Conservation (phyloP, 768 basidiomycete species). For the Aureoboletus auriporus region DNA sequence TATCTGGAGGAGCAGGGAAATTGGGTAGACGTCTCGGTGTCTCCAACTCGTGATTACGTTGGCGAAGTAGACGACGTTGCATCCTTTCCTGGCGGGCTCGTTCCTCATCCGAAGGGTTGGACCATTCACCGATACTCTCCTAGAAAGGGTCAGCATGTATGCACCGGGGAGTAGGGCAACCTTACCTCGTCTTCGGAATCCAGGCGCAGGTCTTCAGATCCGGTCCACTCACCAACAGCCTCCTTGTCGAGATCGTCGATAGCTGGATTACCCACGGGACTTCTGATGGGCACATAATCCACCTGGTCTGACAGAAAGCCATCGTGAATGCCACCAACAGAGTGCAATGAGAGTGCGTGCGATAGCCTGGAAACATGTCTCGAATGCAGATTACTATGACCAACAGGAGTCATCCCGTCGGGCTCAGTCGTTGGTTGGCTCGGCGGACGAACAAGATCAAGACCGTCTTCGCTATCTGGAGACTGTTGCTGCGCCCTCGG, state of each 20-base stretch:
- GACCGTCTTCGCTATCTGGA: conserved; percentile 33
- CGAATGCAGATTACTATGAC: conserved; percentile 55
- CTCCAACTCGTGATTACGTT: conserved; percentile 46
- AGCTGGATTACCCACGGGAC: conserved; percentile 29
- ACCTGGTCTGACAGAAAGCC: conserved; percentile 24
- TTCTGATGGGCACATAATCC: conserved; percentile 29
- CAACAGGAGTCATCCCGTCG: conserved; percentile 44
- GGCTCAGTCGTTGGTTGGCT: conserved; percentile 29
- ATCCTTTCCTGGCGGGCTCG: conserved; percentile 65
- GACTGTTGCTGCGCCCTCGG: conserved; percentile 33
- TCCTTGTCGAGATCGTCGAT: conserved; percentile 36
- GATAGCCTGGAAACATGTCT: conserved; percentile 67
- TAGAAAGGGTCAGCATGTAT: conserved; percentile 12
- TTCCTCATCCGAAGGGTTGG: conserved; percentile 89
- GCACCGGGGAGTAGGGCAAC: conserved; percentile 8
- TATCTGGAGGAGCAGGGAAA: conserved; percentile 74
- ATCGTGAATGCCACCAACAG: conserved; percentile 51
- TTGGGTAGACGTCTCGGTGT: conserved; percentile 70
- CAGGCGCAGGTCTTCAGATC: conserved; percentile 64
- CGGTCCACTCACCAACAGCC: conserved; percentile 73
- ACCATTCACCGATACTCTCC: conserved; percentile 85
- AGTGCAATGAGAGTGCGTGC: conserved; percentile 61
- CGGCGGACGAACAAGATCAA: conserved; percentile 15
- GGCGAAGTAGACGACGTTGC: conserved; percentile 57
- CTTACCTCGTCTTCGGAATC: conserved; percentile 68